Evolutionary conservation across 1,139 yeast species (phyloP), one percentile per base, ranked within the genome.

Genomic region (Debaryomyces nepalensis): DNA sequence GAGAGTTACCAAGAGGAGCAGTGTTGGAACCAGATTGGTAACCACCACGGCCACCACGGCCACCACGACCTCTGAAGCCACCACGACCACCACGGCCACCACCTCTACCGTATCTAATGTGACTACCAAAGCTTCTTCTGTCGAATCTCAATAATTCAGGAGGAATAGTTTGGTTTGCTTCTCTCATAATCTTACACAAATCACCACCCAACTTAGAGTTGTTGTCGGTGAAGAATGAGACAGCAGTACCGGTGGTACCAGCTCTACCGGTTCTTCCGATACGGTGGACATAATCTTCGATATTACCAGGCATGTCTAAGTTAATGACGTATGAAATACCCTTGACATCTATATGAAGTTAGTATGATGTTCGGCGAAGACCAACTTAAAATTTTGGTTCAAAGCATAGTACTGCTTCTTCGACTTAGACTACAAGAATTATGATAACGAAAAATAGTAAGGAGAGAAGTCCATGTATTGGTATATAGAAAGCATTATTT

Each of bases 231-330:
- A 93, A 93, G 69, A 93, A 82, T 8, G 99, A 90, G 53, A 91
- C 82, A 47, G 99, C 97, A 50, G 95, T 90, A 77, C 99, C 99
- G 49, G 79, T 77, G 51, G 89, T 83, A 68, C 98, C 98, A 53
- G 97, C 99, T 82, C 99, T 89, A 67, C 99, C 99, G 51, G 98
- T 91, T 84, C 99, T 89, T 66, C 97, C 97, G 60, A 87, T 87
- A 69, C 95, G 81, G 68, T 87, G 95, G 48, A 93, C 97, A 68
- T 93, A 93, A 73, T 93, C 98, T 75, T 93, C 99, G 64, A 90
- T 87, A 74, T 91, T 93, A 70, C 90, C 90, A 61, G 99, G 98
- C 90, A 91, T 91, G 68, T 93, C 99, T 63, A 79, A 90, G 82
- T 93, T 93, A 64, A 93, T 79, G 48, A 93, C 99, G 59, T 76